Evolutionary conservation across 2,329 filamentous ascomycete genomes (phyloP).

Genomic region (Knufia fluminis): DNA sequence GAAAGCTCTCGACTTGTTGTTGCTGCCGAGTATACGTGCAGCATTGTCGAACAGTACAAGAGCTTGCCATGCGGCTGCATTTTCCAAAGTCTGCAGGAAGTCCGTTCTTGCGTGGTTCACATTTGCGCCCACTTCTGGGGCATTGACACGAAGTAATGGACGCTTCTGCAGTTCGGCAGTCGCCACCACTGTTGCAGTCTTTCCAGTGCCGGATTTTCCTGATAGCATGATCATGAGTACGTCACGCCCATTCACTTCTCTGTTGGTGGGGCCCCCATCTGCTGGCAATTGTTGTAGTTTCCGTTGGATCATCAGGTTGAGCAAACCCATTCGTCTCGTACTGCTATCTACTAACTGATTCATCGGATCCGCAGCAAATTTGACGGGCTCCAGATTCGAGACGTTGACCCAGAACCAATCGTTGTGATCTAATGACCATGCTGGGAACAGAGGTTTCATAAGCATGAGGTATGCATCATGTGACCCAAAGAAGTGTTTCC

Average conservation of each 20-base stretch:
- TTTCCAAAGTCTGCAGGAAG: neutral
- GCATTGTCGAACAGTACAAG: constrained; percentile 3
- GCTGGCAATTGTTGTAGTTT: neutral
- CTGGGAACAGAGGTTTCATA: constrained; percentile 6
- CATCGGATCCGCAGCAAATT: neutral
- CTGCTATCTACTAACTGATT: neutral
- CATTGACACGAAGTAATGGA: constrained; percentile 31
- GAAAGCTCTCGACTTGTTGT: neutral
- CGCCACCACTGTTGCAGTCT: constrained; percentile 24
- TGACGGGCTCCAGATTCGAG: neutral
- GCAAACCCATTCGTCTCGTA: neutral
- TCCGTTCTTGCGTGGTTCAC: neutral
- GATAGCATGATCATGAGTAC: constrained; percentile 1
- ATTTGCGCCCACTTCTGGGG: constrained; percentile 5
- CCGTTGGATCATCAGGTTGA: constrained; percentile 1
- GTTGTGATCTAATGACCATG: constrained; percentile 4
- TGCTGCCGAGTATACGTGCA: neutral
- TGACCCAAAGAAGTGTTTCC: constrained; percentile 4
- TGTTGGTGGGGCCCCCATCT: neutral
- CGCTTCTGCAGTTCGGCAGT: constrained; percentile 44
- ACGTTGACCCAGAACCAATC: constrained; percentile 8
- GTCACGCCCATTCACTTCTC: neutral
- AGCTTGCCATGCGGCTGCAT: constrained; percentile 1
- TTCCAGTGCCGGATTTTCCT: constrained; percentile 21
- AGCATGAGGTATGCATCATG: constrained; percentile 8